Base-by-base conservation (phyloP, 306 rosid genomes). In the Chamaecrista fasciculata region DNA sequence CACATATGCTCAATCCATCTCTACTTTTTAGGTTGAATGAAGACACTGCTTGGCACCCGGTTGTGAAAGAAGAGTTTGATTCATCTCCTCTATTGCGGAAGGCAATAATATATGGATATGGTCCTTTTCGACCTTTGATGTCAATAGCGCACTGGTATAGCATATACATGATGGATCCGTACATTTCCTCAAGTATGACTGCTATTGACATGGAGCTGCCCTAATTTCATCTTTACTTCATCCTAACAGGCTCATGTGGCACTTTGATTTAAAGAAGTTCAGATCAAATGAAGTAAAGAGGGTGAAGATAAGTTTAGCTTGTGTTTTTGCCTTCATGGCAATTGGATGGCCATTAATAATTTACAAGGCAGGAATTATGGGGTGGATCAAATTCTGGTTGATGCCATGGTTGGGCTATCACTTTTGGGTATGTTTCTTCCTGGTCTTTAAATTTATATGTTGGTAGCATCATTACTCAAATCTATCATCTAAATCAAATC, bases 321-420 rank as follows among this genome's bases (percentile, higher is more conserved):
- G 97, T 79, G 99, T 94, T 65, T 94, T 85, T 82, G 84, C 91
- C 15, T 91, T 94, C 61, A 87, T 94, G 69, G 87, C 80, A 70
- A 85, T 94, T 62, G 97, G 99, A 64, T 94, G 97, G 96, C 96
- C 99, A 24, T 83, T 91, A 83, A 88, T 91, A 71, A 78, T 94
- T 74, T 91, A 78, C 83, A 94, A 88, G 87, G 64, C 89, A 0
- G 99, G 99, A 74, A 82, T 91, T 53, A 65, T 91, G 77, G 99
- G 99, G 73, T 94, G 99, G 99, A 71, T 94, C 74, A 94, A 94
- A 65, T 94, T 80, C 86, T 94, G 99, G 99, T 62, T 94, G 85
- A 91, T 94, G 97, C 99, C 99, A 28, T 94, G 97, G 97, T 78
- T 91, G 79, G 99, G 97, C 71, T 94, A 91, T 75, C 97, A 94